These are phyloP conservation scores for Carex kokanica DNA, from an alignment of 176 grass and related monocot species.

Conservation along the genomic window DNA sequence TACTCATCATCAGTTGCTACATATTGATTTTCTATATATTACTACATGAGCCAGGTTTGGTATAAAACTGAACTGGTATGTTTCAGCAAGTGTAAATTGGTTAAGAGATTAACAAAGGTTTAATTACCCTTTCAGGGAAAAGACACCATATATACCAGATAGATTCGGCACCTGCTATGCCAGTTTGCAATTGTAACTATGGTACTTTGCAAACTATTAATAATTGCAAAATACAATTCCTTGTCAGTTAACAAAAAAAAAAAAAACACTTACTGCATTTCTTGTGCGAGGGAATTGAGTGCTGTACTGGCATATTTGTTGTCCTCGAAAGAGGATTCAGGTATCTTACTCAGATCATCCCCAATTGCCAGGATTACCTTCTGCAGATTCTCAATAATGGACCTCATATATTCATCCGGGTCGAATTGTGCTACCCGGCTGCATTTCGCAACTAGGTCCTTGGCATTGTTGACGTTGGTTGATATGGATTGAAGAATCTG, in stretches of 20 bases:
- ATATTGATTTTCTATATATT: background rate
- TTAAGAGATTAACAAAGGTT: background rate
- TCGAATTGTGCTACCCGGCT: constrained; percentile 27
- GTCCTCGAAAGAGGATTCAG: constrained; percentile 37
- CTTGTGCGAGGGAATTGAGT: constrained; percentile 23
- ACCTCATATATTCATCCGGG: constrained; percentile 48
- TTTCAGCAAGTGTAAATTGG: background rate
- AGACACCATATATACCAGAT: constrained; percentile 7
- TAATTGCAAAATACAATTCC: constrained; percentile 6
- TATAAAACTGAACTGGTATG: background rate
- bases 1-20: background rate
- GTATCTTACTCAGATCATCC: constrained; percentile 57
- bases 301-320: constrained; percentile 29
- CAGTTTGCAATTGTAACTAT: constrained; percentile 7
- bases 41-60: background rate
- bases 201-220: constrained; percentile 3
- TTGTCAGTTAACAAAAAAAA: background rate
- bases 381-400: constrained; percentile 50
- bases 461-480: constrained; percentile 65
- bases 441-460: constrained; percentile 56
- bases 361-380: constrained; percentile 61
- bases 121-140: background rate
- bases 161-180: constrained; percentile 14
- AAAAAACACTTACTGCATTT: constrained; percentile 27
- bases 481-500: constrained; percentile 48